Percentiles rank a stretch among this genome's conserved stretches.
These are phyloP conservation scores for Nannochloris sp. DNA, from an alignment of 139 green algal genomes.

Conservation along the genomic window DNA sequence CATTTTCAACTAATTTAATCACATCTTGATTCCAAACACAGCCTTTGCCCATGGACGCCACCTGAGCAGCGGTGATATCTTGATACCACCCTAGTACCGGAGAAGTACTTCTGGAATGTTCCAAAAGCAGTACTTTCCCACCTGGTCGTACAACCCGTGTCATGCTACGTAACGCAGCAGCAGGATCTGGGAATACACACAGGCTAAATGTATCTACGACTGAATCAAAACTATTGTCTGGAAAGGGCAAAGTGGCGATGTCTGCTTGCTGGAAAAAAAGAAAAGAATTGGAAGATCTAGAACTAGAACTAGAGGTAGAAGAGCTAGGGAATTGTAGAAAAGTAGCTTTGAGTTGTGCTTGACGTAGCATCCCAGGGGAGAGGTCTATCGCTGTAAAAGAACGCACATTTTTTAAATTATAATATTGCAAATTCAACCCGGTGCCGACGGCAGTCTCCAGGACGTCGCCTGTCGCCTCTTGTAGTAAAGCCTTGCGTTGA, in stretches of 20 bases:
- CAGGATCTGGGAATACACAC: constrained; percentile 49
- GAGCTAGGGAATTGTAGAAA: background rate
- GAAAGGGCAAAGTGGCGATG: constrained; percentile 5
- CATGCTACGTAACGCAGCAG: constrained; percentile 34
- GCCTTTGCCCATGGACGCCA: constrained; percentile 17
- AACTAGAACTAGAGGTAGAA: too few relatives aligned
- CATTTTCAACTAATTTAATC: constrained; percentile 9
- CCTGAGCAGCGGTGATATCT: constrained; percentile 17
- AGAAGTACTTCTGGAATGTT: constrained; percentile 39
- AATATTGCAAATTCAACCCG: constrained; percentile 62
- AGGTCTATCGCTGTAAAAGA: constrained; percentile 49
- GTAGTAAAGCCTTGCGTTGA: constrained; percentile 36
- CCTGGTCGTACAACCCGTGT: constrained; percentile 33
- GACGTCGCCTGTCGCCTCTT: constrained; percentile 40
- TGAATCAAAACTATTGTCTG: constrained; percentile 41
- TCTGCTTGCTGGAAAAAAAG: background rate
- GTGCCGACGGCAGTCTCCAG: constrained; percentile 67
- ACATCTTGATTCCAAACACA: constrained; percentile 58
- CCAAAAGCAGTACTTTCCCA: constrained; percentile 51
- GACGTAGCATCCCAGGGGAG: constrained; percentile 48
- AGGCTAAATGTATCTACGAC: constrained; percentile 74
- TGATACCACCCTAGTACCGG: constrained; percentile 20
- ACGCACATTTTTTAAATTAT: constrained; percentile 17
- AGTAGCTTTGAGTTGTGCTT: constrained; percentile 12
- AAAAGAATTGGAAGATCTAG: background rate